phyloP scores from a whole-genome alignment of 768 basidiomycete species.

The Suillus plorans region DNA sequence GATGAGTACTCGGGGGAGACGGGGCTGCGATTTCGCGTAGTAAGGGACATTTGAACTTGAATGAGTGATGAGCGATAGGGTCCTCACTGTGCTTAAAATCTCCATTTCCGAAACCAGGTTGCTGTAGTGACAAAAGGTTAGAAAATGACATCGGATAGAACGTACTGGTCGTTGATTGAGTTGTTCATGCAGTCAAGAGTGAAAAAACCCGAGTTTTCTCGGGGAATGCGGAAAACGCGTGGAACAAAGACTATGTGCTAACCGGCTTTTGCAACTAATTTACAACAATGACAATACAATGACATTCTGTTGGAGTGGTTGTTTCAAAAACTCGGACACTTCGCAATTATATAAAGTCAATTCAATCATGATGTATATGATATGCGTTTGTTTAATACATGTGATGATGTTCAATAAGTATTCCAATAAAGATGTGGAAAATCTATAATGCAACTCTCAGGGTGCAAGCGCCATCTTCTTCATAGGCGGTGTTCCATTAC shows the following conservation, averaged over 20 bases:
- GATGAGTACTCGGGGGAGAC: slow-evolving; percentile 7
- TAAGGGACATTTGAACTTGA: neutral
- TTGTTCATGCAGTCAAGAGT: neutral
- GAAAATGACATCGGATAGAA: slow-evolving; percentile 6
- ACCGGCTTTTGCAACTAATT: neutral
- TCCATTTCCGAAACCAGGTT: neutral
- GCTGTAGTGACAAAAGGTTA: neutral
- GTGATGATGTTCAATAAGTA: slow-evolving; percentile 26
- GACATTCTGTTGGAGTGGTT: neutral
- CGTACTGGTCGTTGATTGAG: slow-evolving; percentile 10
- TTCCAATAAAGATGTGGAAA: slow-evolving; percentile 29
- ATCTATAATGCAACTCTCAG: slow-evolving; percentile 18
- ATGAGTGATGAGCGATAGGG: neutral
- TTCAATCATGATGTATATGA: slow-evolving; percentile 4
- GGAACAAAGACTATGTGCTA: neutral
- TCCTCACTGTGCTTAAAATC: slow-evolving; percentile 4
- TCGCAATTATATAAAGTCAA: neutral
- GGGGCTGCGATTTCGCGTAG: neutral
- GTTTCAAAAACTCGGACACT: neutral
- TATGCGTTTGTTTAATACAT: slow-evolving; percentile 11
- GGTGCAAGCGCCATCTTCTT: slow-evolving; percentile 62
- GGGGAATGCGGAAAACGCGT: neutral
- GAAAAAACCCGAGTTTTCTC: neutral
- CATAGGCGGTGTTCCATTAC: slow-evolving; percentile 56
- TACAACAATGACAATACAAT: neutral